Evolutionary conservation across 1,139 yeast genomes (phyloP).

Genomic region (Zygoascus sp.): DNA sequence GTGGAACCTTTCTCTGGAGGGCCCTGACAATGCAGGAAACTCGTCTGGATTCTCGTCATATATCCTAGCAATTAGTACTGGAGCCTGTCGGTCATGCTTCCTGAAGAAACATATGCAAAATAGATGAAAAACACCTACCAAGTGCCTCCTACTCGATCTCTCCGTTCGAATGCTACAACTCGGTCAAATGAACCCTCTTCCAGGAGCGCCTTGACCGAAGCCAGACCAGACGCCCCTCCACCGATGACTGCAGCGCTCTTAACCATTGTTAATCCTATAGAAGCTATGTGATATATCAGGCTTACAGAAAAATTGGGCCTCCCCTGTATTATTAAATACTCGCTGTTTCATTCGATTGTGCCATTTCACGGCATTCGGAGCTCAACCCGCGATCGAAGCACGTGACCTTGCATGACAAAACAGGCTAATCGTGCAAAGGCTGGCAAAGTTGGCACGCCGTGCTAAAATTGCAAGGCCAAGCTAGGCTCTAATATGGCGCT

Average conservation of each 20-base stretch:
- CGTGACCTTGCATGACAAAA: not conserved
- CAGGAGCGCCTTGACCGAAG: constrained; percentile 13
- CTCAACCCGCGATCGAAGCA: not conserved
- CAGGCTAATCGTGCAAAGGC: not conserved
- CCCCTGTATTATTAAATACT: not conserved
- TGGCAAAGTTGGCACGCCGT: too few species aligned
- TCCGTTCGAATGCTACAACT: constrained; percentile 14
- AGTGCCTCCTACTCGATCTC: constrained; percentile 16
- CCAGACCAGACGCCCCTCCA: constrained; percentile 18
- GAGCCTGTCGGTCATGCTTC: not conserved
- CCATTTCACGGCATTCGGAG: constrained; percentile 3
- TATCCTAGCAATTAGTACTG: not conserved
- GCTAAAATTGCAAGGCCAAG: too few species aligned
- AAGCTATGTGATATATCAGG: too few species aligned
- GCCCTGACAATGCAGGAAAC: not conserved
- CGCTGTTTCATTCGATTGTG: not conserved
- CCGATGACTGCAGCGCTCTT: constrained; percentile 18
- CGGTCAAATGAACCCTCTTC: constrained; percentile 25
- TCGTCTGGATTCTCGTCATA: constrained; percentile 2
- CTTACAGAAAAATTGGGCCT: too few species aligned
- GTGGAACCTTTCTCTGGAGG: not conserved
- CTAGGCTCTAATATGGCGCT: too few species aligned
- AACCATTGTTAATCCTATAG: too few species aligned
- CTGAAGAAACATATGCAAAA: too few species aligned
- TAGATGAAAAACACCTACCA: constrained; percentile 9